phyloP scores from a whole-genome alignment of 805 yeast genomes.

The Metschnikowia amazonensis region DNA sequence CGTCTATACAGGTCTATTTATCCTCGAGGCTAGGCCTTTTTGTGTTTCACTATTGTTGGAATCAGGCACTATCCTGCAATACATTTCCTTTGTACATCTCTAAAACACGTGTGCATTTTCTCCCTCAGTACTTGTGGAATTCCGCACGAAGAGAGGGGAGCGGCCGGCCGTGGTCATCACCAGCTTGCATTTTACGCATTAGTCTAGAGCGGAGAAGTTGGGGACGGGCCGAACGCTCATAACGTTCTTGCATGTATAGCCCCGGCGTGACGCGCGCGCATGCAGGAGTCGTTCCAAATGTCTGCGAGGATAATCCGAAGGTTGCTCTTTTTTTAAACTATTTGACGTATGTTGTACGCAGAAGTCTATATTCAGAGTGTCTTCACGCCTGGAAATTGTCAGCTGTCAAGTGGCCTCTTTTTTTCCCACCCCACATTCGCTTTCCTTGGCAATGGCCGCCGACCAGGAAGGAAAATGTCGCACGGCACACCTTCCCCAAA shows the following conservation, averaged over 20 bases:
- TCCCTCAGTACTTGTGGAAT: too few species aligned
- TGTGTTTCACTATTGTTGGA: too few species aligned
- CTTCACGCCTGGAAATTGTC: too few species aligned
- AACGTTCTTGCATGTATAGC: background rate
- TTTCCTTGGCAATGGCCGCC: background rate
- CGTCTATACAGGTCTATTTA: background rate
- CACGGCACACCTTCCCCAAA: background rate
- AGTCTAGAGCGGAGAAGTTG: background rate
- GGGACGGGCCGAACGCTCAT: conserved; percentile 1
- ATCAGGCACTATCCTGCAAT: too few species aligned
- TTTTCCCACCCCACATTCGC: too few species aligned
- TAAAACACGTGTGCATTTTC: too few species aligned
- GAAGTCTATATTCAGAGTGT: too few species aligned
- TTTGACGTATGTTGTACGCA: too few species aligned
- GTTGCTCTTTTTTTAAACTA: background rate
- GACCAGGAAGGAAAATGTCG: background rate
- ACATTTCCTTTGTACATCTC: too few species aligned
- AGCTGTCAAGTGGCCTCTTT: too few species aligned
- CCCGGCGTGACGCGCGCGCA: background rate
- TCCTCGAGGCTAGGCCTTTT: background rate
- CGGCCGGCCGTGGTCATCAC: too few species aligned
- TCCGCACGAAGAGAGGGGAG: background rate
- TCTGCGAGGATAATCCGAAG: background rate
- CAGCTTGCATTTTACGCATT: background rate
- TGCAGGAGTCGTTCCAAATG: background rate